Base-by-base conservation (phyloP, 352 stramenopile genomes). In the Aphanomyces cochlioides region DNA sequence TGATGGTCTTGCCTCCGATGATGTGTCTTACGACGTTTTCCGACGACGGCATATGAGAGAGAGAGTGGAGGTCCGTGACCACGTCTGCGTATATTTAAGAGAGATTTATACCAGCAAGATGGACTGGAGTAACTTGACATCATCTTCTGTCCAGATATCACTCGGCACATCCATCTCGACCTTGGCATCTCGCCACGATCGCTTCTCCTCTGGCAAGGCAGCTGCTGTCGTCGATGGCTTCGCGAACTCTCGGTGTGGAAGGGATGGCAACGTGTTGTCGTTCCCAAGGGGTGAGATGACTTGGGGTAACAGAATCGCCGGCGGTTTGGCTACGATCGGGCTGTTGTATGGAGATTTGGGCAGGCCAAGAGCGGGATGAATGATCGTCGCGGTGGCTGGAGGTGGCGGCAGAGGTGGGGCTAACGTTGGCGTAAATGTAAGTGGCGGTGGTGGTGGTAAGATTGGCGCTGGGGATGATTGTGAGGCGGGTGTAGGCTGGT, bases 71-170 rank as follows among this genome's bases (percentile, higher is more conserved):
- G 28, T 28, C 28, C 28, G 28, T 28, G 28, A 28, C 28, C 28
- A 28, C 28, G 28, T 2, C 28, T 28, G 28, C 28, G 28, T 28
- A 28, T 28, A 28, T 28, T 28, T 28, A 28, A 28, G 28, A 0
- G 28, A 28, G 43, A 2, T 50, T 50, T n/a, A 92, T 5, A 79
- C 75, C 28, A 93, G 76, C 45, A 92, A 67, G 73, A 93, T 74
- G 37, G 74, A 88, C 73, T 90, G 84, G 56, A 93, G 73, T 61
- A 93, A 89, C 56, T 90, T 77, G 65, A 93, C 90, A 67, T 93
- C 85, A 48, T 90, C 84, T 67, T 92, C 85, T 50, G 75, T 90
- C 85, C 85, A 93, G 47, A 89, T 77, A 36, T 75, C 75, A 66
- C 68, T 79, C 28, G 75, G 75, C 66, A 37, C 17, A 12, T 58